Evolutionary conservation across 352 stramenopile genomes (phyloP).

Genomic region (Blastocystis sp.): DNA sequence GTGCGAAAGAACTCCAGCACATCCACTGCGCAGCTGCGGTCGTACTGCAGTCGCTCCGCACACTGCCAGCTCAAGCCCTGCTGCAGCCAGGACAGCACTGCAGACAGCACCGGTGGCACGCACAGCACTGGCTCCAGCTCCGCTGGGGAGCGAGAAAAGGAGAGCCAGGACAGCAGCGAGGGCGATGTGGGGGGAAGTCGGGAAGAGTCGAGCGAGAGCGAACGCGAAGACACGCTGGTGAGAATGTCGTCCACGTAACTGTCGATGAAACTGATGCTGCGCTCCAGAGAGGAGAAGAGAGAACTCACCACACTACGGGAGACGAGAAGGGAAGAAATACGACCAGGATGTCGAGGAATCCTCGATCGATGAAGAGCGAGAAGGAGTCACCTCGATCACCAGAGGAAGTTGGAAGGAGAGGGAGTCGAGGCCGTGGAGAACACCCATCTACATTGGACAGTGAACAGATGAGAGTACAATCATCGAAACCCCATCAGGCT

Average conservation of each 20-base stretch:
- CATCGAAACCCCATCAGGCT: background rate
- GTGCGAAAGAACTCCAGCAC: conserved; percentile 8
- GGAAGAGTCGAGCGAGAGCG: background rate
- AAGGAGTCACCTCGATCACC: background rate
- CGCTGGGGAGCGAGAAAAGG: background rate
- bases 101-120: background rate
- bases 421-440: background rate
- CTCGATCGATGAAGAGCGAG: too few relatives aligned
- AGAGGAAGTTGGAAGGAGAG: background rate
- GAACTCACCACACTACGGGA: background rate
- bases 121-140: background rate
- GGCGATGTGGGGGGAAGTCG: background rate
- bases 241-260: conserved; percentile 15
- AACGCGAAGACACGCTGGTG: background rate
- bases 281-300: background rate
- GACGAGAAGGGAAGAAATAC: background rate
- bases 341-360: background rate
- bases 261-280: background rate
- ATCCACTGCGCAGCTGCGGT: background rate
- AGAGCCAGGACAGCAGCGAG: background rate
- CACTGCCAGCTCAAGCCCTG: background rate
- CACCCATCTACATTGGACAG: background rate
- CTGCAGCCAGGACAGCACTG: background rate
- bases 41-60: background rate
- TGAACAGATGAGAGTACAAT: background rate